These are phyloP conservation scores for Clavulina sp. DNA, from an alignment of 768 basidiomycete genomes.

Conservation along the genomic window DNA sequence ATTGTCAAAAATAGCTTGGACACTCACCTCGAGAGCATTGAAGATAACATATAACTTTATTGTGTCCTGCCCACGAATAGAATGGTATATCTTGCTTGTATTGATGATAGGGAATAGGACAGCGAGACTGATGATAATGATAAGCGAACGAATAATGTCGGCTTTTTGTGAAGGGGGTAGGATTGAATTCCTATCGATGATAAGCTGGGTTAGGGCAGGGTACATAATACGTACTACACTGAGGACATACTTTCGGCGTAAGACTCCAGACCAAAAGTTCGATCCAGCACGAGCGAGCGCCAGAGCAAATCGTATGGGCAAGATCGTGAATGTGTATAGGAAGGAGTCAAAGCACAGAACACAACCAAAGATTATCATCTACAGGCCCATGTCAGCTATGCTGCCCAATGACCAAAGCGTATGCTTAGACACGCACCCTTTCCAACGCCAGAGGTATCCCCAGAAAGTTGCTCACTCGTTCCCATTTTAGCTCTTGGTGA, in stretches of 20 bases:
- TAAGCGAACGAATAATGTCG: conserved; percentile 65
- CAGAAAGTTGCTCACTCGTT: conserved; percentile 89
- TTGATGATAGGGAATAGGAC: conserved; percentile 75
- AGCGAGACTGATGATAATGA: conserved; percentile 56
- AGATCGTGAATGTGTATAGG: conserved; percentile 92
- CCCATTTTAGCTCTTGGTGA: conserved; percentile 88
- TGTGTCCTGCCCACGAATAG: conserved; percentile 92
- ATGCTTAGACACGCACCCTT: conserved; percentile 40
- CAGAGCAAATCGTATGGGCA: conserved; percentile 71
- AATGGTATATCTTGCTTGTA: conserved; percentile 94
- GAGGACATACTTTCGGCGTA: no score
- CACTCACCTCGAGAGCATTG: conserved; percentile 79
- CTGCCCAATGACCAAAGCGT: background rate
- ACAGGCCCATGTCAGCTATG: no score
- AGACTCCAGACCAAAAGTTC: conserved; percentile 22
- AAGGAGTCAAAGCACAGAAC: conserved; percentile 92
- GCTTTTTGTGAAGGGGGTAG: conserved; percentile 83
- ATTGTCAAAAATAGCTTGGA: background rate
- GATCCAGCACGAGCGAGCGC: conserved; percentile 32
- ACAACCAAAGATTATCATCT: conserved; percentile 88
- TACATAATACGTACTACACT: conserved; percentile 17
- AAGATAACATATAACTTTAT: conserved; percentile 99
- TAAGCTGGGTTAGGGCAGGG: conserved; percentile 18
- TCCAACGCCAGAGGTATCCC: conserved; percentile 85
- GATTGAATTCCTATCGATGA: conserved; percentile 18